Evolutionary conservation across 306 rosid genomes (phyloP).

Genomic region (Glycine tomentella): DNA sequence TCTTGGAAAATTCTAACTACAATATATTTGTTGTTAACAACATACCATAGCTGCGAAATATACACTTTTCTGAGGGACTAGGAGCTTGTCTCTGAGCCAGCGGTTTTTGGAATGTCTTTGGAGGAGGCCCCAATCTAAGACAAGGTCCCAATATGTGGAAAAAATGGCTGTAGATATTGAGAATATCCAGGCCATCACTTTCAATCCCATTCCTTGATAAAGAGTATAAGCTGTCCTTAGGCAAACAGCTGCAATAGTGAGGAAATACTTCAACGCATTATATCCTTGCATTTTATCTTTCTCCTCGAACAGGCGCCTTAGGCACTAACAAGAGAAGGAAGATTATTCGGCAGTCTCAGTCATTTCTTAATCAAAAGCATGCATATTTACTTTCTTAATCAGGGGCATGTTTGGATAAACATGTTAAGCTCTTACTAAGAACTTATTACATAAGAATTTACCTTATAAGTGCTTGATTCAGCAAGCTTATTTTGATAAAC

Average conservation of each 20-base stretch:
- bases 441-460: background rate
- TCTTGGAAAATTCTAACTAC: background rate
- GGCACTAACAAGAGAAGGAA: slow-evolving; percentile 40
- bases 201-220: slow-evolving; percentile 48
- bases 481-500: background rate
- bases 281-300: slow-evolving; percentile 72
- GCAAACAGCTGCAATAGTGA: slow-evolving; percentile 68
- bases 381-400: background rate
- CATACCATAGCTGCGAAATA: slow-evolving; percentile 72
- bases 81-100: slow-evolving; percentile 77
- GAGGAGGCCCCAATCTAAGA: slow-evolving; percentile 78
- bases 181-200: slow-evolving; percentile 55
- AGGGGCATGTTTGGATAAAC: background rate
- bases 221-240: slow-evolving; percentile 59
- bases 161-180: slow-evolving; percentile 60
- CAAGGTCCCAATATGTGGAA: slow-evolving; percentile 75
- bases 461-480: background rate
- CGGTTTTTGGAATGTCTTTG: slow-evolving; percentile 65
- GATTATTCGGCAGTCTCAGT: slow-evolving; percentile 2
- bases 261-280: slow-evolving; percentile 65
- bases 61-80: slow-evolving; percentile 57
- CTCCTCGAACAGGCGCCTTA: slow-evolving; percentile 70
- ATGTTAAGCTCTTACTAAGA: background rate
- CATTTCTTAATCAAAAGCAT: background rate
- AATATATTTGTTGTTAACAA: background rate